Evolutionary conservation across 2,329 filamentous ascomycete genomes (phyloP), one percentile per base, ranked within the genome.

Genomic region (Phialophora chinensis): DNA sequence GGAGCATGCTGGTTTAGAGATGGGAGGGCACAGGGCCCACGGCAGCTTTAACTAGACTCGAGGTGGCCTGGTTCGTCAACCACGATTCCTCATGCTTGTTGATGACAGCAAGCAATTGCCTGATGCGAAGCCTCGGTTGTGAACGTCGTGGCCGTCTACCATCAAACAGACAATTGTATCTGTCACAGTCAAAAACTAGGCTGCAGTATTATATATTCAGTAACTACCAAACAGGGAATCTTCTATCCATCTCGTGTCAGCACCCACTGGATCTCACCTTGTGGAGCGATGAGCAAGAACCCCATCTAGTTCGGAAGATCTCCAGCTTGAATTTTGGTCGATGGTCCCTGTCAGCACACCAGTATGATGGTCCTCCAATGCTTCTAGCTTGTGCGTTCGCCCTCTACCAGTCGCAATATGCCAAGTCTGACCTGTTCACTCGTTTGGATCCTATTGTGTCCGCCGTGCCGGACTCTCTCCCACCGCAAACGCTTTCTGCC

Each of bases 381-480:
- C 49, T 54, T 27, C 49, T 54, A 62, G 33, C 54, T 50, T n/a
- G 38, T 53, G 38, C 52, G 57, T 20, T 61, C 44, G 6, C 47
- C 47, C 33, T 65, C 62, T 38, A 68, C 31, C 50, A 68, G 47
- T 17, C 66, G 25, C 49, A 70, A 56, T 49, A 73, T 50, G n/a
- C 63, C 42, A 25, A 73, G 42, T 60, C 70, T 71, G 20, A 65
- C 67, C 29, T 72, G 69, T 57, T 73, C 72, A 47, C 70, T 71
- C 10, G 66, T 67, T 31, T 66, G 62, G 3, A 73, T 66, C 55
- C 65, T 60, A 58, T 73, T 73, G 58, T 73, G 72, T 20, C 80
- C 80, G 59, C 80, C 80, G 61, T 81, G 79, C 61, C 73, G 72
- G 35, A 81, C 76, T 58, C 78, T 77, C 63, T 82, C 78, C 80